These are phyloP conservation scores for Tulasnella sp. DNA, from an alignment of 768 basidiomycete species.

Conservation along the genomic window DNA sequence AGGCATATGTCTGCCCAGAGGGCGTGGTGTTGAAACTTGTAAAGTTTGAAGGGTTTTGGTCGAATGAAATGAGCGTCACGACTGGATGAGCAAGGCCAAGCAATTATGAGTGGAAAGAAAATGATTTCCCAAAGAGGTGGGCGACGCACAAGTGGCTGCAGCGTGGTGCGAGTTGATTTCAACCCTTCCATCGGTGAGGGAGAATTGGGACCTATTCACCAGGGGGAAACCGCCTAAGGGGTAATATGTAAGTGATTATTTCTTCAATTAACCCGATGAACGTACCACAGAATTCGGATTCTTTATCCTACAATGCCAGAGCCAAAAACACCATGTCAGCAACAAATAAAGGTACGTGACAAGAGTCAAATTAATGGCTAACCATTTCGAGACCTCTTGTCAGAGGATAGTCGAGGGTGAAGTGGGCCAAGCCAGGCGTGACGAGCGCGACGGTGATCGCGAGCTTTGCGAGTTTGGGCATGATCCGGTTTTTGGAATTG, in stretches of 20 bases:
- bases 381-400: constrained; percentile 64
- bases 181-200: constrained; percentile 50
- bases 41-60: constrained; percentile 50
- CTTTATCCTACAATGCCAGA: constrained; percentile 5
- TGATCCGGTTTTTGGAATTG: neutral
- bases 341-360: no score
- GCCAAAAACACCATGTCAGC: neutral
- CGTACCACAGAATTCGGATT: constrained; percentile 60
- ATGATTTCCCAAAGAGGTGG: neutral
- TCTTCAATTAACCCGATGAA: neutral
- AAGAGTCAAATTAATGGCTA: neutral
- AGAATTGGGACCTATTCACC: constrained; percentile 56
- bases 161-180: constrained; percentile 57
- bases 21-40: constrained; percentile 45
- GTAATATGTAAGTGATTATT: no score
- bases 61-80: constrained; percentile 39
- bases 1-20: constrained; percentile 25
- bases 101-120: neutral
- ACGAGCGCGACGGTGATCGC: constrained; percentile 23
- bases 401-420: constrained; percentile 64
- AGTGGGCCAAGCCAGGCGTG: constrained; percentile 53
- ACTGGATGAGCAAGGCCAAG: constrained; percentile 30
- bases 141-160: constrained; percentile 43
- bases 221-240: constrained; percentile 52
- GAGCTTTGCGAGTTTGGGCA: neutral